Evolutionary conservation across 2,329 filamentous ascomycete genomes (phyloP), one percentile per base, ranked within the genome.

Genomic region (Alternaria angustiovoidea): DNA sequence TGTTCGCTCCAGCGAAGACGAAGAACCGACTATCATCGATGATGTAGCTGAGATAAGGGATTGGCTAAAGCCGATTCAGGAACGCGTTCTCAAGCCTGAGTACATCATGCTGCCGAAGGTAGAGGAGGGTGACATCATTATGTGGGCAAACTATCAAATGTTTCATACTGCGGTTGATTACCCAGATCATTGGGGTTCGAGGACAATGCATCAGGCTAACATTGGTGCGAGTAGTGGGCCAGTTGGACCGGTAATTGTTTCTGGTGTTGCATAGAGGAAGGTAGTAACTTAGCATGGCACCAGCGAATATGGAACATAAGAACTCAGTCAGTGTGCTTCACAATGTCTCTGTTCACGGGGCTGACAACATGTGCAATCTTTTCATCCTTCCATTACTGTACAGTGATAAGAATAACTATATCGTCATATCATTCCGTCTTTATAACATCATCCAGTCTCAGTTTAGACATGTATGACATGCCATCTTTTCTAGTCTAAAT

Each of bases 121-220:
- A 2, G 78, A 81, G 5, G 79, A 82, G 48, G 81, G 82, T 2
- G 82, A 83, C 62, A 75, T 83, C n/a, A 68, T 67, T 5, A 62
- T 70, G 51, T 68, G 61, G 57, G 62, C 83, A 2, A 59, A 59
- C 22, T 59, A 59, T 36, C 56, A 59, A 12, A 24, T 61, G 26
- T 62, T 66, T 61, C 81, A 83, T 59, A 77, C 78, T 0, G 79
- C 80, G 0, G 72, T 83, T 16, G 82, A 83, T 63, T 83, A 83
- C 59, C 81, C 80, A 0, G 70, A 75, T 32, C 71, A 71, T 30
- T 77, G 73, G 80, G 81, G 1, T 14, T 66, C 75, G 14, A 69
- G 81, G 41, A 79, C 80, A 24, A 83, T 82, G 80, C 81, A 83
- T 63, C 81, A 83, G 65, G 81, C 80, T 4, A 82, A 82, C 51